These are phyloP conservation scores for Oryza longistaminata DNA, from an alignment of 176 grass and related monocot species.

Conservation along the genomic window DNA sequence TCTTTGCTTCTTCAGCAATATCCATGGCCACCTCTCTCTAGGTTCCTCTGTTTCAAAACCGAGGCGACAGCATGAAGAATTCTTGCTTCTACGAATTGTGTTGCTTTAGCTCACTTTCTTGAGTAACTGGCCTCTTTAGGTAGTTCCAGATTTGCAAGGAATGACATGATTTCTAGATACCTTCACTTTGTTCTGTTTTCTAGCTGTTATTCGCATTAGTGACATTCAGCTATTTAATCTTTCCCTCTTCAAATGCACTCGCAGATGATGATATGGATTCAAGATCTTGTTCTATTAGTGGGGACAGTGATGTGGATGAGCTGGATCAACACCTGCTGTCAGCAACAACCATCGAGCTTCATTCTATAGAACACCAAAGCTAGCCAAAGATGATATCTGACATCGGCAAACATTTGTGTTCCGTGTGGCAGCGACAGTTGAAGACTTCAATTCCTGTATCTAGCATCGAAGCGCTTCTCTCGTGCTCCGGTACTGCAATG, in stretches of 20 bases:
- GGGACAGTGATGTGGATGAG: constrained; percentile 65
- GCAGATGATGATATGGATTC: constrained; percentile 76
- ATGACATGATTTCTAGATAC: not conserved
- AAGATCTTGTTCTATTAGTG: constrained; percentile 51
- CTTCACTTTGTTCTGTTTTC: constrained; percentile 16
- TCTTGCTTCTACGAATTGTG: not conserved
- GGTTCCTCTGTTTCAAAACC: not conserved
- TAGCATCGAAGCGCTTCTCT: not conserved
- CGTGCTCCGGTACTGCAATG: not conserved
- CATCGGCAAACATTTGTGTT: not conserved
- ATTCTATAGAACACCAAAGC: constrained; percentile 51
- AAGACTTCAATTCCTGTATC: not conserved
- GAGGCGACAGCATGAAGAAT: not conserved
- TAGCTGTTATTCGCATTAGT: not conserved
- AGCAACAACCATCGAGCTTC: constrained; percentile 34
- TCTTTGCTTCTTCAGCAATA: too few species aligned
- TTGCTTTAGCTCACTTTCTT: not conserved
- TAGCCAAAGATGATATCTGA: constrained; percentile 58
- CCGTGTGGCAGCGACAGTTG: not conserved
- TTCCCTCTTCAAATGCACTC: not conserved
- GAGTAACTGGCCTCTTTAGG: not conserved
- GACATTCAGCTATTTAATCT: constrained; percentile 7
- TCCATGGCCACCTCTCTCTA: too few species aligned
- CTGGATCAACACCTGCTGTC: constrained; percentile 54
- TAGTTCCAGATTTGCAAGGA: not conserved